Percentiles rank a stretch among this genome's conserved stretches.
These are phyloP conservation scores for Gossypium lobatum DNA, from an alignment of 441 rosid species.

Conservation along the genomic window DNA sequence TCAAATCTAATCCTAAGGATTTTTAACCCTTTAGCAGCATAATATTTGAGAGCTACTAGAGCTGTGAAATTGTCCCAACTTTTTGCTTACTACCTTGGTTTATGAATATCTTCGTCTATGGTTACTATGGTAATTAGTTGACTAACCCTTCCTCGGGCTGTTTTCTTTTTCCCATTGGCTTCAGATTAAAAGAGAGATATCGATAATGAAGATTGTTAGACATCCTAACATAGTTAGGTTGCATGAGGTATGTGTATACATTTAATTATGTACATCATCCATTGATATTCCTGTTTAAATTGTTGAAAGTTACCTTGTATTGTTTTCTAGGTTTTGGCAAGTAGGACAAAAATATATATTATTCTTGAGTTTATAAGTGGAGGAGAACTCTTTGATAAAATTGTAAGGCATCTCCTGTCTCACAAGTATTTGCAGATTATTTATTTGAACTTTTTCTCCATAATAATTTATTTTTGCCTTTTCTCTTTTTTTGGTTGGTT, in stretches of 20 bases:
- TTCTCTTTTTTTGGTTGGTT: background rate
- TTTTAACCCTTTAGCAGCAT: background rate
- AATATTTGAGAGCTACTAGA: background rate
- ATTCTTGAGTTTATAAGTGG: slow-evolving; percentile 88
- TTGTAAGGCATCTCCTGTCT: slow-evolving; percentile 39
- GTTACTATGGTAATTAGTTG: background rate
- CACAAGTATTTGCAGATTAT: background rate
- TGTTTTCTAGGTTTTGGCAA: slow-evolving; percentile 60
- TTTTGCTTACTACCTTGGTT: background rate
- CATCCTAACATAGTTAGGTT: slow-evolving; percentile 80
- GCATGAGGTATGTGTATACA: slow-evolving; percentile 57
- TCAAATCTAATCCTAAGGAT: background rate
- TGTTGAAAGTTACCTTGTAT: slow-evolving; percentile 7
- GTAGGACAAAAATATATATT: slow-evolving; percentile 78
- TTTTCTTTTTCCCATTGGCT: background rate
- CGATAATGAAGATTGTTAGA: slow-evolving; percentile 92
- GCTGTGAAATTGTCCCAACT: background rate
- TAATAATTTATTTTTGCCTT: background rate
- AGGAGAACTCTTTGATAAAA: slow-evolving; percentile 84
- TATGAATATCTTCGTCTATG: background rate
- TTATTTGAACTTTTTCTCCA: background rate
- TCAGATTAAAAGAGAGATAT: slow-evolving; percentile 92
- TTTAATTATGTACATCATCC: background rate
- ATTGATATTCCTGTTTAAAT: background rate
- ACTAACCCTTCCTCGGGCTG: background rate